Conservation (phyloP, 2,329 filamentous ascomycete genomes). For the Emydomyces testavorans region DNA sequence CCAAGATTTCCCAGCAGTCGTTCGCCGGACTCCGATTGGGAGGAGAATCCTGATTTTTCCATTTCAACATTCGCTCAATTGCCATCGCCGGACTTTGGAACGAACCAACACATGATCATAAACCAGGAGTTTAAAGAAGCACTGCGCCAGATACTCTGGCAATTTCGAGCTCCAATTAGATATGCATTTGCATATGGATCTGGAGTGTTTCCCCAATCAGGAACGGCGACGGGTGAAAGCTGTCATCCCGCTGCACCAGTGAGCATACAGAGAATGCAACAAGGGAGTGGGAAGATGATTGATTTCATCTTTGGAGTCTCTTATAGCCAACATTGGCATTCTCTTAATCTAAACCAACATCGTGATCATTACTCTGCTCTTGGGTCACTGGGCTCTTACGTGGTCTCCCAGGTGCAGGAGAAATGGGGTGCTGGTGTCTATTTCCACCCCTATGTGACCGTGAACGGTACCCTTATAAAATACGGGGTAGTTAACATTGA, state of each 20-base stretch:
- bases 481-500: conserved; percentile 94
- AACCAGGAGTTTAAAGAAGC: conserved; percentile 92
- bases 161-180: conserved; percentile 84
- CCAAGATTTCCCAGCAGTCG: not conserved
- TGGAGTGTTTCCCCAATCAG: conserved; percentile 78
- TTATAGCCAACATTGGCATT: conserved; percentile 94
- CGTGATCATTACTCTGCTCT: conserved; percentile 85
- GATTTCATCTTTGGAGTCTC: conserved; percentile 97
- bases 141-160: conserved; percentile 73
- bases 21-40: conserved; percentile 48
- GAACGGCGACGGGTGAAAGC: conserved; percentile 36
- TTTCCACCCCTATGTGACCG: conserved; percentile 89
- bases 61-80: conserved; percentile 66
- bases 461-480: conserved; percentile 93
- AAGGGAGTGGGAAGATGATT: conserved; percentile 87
- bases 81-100: conserved; percentile 70
- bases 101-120: conserved; percentile 93
- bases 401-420: conserved; percentile 78
- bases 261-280: conserved; percentile 72
- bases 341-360: conserved; percentile 64
- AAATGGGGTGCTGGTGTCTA: conserved; percentile 86
- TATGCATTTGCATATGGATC: conserved; percentile 98
- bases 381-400: conserved; percentile 68
- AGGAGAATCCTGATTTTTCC: conserved; percentile 59
- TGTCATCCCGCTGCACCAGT: conserved; percentile 71